These are phyloP conservation scores for Botrytis fragariae DNA, from an alignment of 2,329 filamentous ascomycete genomes.

Conservation along the genomic window DNA sequence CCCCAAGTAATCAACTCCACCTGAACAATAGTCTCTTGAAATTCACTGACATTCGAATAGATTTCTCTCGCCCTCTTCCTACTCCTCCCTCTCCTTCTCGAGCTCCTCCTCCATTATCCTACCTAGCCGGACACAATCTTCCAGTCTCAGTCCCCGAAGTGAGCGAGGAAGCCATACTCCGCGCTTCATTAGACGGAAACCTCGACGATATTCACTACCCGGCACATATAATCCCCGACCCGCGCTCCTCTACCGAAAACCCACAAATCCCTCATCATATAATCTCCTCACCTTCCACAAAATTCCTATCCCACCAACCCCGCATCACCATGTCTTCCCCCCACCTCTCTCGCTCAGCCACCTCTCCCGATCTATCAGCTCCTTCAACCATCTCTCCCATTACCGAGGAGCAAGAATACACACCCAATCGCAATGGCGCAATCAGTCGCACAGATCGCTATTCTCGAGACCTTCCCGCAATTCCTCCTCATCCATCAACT, in stretches of 20 bases:
- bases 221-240: not conserved
- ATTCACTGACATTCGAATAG: not conserved
- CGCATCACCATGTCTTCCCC: not conserved
- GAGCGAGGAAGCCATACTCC: not conserved
- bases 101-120: not conserved
- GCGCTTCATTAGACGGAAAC: not conserved
- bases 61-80: not conserved
- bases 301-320: not conserved
- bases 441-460: conserved; percentile 2
- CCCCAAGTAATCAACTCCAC: not conserved
- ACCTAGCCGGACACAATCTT: not conserved
- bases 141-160: not conserved
- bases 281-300: no score
- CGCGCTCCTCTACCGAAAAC: not conserved
- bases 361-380: not conserved
- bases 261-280: not conserved
- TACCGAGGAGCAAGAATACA: rapidly evolving
- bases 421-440: not conserved
- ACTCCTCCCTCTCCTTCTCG: not conserved
- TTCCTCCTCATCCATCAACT: not conserved
- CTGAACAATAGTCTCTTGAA: no score
- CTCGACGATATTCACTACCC: not conserved
- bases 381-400: not conserved
- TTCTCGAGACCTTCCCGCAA: not conserved
- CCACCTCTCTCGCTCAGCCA: not conserved